Evolutionary conservation across 306 rosid genomes (phyloP), one percentile per base, ranked within the genome.

Genomic region (Medicago arabica): DNA sequence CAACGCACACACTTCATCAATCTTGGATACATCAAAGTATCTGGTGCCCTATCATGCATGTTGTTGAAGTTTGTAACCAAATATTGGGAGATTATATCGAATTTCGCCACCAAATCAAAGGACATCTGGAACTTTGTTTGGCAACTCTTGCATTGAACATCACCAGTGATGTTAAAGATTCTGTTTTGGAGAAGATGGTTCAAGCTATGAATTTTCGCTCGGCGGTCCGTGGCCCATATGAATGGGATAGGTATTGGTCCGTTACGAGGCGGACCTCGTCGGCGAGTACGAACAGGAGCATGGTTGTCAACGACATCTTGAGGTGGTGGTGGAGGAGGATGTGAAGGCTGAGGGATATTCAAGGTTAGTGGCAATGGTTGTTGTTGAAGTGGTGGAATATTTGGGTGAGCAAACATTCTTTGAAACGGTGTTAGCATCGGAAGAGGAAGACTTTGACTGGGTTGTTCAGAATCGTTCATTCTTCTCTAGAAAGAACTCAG

Each of bases 41-140:
- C 1, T 0, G 92, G 89, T 0, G 96, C 92, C 47, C 96, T 67
- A 6, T 87, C 81, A n/a, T 59, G 69, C 84, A 85, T 75, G 6
- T 1, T 0, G 0, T 0, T 0, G 3, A 13, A 76, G 9, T 80
- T 18, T 1, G 9, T 1, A 0, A 8, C 44, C 0, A 89, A 10
- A 25, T 49, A 86, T 0, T 0, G 47, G 0, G 47, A 60, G 0
- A 88, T 31, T 17, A 80, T 49, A 0, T 0, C 0, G 4, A 83
- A 58, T 19, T 84, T 83, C 1, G 38, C 21, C 0, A 0, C 0
- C 1, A 88, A 18, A 28, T 87, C 41, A 7, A 63, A 65, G 6
- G 7, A 23, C 15, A 87, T 44, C 40, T 59, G 46, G 31, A 59
- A 86, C 5, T 31, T 18, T 1, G 4, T 5, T 9, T 83, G 78